A percentile compares a stretch with the other conserved stretches of the same genome.
Evolutionary conservation across 1,284 basidiomycete genomes (phyloP).

Genomic region (Phenoliferia sp.): DNA sequence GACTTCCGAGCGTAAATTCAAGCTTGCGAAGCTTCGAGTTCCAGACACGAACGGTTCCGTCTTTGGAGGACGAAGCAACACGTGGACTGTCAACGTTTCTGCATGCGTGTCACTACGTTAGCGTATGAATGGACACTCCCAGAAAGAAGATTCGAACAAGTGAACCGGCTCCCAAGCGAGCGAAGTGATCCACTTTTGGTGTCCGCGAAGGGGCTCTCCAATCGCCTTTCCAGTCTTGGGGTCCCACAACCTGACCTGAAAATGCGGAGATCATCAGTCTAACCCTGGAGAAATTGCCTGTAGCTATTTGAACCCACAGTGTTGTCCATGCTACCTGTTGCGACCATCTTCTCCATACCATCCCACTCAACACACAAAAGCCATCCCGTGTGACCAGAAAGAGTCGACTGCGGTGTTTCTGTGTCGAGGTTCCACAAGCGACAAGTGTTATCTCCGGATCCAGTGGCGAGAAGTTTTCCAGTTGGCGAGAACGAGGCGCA

Average conservation of each 20-base stretch:
- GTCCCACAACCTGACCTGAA: slow-evolving; percentile 82
- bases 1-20: slow-evolving; percentile 86
- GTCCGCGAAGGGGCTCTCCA: slow-evolving; percentile 81
- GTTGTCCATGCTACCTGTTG: slow-evolving; percentile 86
- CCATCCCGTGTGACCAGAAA: slow-evolving; percentile 89
- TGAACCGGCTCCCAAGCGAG: slow-evolving; percentile 96
- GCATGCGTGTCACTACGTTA: slow-evolving; percentile 4
- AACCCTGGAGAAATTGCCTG: too few relatives aligned
- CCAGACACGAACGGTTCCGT: slow-evolving; percentile 93
- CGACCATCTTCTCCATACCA: slow-evolving; percentile 78
- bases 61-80: slow-evolving; percentile 91
- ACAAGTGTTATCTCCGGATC: slow-evolving; percentile 89
- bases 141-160: slow-evolving; percentile 51
- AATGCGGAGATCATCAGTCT: too few relatives aligned
- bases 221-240: slow-evolving; percentile 77
- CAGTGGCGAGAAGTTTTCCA: slow-evolving; percentile 83
- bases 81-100: slow-evolving; percentile 66
- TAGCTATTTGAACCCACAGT: slow-evolving; percentile 46
- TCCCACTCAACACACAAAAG: slow-evolving; percentile 98
- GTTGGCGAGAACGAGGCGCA: slow-evolving; percentile 95
- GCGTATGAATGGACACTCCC: background rate
- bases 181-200: slow-evolving; percentile 96
- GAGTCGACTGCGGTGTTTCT: slow-evolving; percentile 82
- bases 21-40: slow-evolving; percentile 64
- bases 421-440: slow-evolving; percentile 92